Base-by-base conservation (phyloP, 1,139 yeast species). In the Wickerhamomyces sp. region DNA sequence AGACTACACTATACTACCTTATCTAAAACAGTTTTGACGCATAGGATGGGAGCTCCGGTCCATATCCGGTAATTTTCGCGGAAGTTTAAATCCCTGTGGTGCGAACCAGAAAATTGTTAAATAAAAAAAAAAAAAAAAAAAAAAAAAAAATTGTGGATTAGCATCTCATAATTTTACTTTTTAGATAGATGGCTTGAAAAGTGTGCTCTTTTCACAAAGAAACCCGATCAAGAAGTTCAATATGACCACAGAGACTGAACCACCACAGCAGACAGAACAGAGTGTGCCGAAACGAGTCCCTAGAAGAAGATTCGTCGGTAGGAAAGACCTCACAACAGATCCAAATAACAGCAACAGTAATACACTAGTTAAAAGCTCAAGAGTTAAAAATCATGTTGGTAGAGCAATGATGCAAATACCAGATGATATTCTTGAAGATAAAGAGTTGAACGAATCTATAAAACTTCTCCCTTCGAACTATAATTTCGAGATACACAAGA, bases 401-500 rank as follows among this genome's bases (percentile, higher is more conserved):
- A 62, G 95, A 45, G 77, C 87, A 5, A 66, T 85, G 61, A 85
- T 86, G 51, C 96, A 87, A 55, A 84, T 93, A n/a, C 98, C 98
- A 2, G 75, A 73, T 7, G 96, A 87, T 10, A 88, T 91, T 19
- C 58, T 88, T 20, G 64, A 86, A 23, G 91, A 91, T 57, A 65
- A 71, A 38, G 95, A 85, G 25, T 67, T 91, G 17, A 86, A 87
- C 47, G 81, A 78, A 32, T 95, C 96, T 2, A 78, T 88, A 16
- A 72, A 73, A 43, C 65, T 89, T 10, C 65, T 91, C 11, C 99
- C 99, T 1, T 72, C 85, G 2, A 91, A 91, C 58, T 91, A 91
- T 59, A 89, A 89, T 59, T 91, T 91, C 60, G 99, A 91, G 59
- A 81, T 91, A 39, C 97, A 88, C 59, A 91, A 91, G 57, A 88